These are phyloP conservation scores for Scedosporium dehoogii DNA, from an alignment of 2,329 filamentous ascomycete species.

Conservation along the genomic window DNA sequence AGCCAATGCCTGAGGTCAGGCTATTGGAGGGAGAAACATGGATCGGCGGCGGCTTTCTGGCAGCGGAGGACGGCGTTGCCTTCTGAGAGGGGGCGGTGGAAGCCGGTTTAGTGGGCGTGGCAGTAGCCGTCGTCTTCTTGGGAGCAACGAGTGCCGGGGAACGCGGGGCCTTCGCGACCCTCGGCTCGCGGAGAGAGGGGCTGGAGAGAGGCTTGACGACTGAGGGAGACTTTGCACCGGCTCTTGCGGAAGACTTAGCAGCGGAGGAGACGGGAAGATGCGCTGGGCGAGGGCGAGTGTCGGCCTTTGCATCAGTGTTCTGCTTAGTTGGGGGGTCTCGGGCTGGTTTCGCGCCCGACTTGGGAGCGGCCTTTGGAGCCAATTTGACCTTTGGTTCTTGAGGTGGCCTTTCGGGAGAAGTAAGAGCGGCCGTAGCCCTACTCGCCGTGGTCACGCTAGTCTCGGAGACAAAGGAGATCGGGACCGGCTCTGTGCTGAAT, in stretches of 20 bases:
- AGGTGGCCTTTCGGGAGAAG: neutral
- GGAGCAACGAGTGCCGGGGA: slow-evolving; percentile 14
- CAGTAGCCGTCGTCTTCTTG: slow-evolving; percentile 22
- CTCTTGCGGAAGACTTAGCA: slow-evolving; percentile 16
- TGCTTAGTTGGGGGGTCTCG: slow-evolving; percentile 12
- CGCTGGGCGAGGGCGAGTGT: slow-evolving; percentile 22
- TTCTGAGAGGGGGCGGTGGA: slow-evolving; percentile 18
- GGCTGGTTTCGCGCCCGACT: slow-evolving; percentile 10
- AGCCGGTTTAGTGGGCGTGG: slow-evolving; percentile 17
- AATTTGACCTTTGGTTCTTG: neutral
- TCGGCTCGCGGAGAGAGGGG: slow-evolving; percentile 10
- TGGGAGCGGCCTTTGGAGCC: neutral
- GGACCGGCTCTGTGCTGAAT: neutral
- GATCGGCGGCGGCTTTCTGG: slow-evolving; percentile 33
- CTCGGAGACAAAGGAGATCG: neutral
- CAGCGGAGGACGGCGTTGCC: slow-evolving; percentile 20
- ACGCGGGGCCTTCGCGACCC: neutral
- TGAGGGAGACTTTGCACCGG: slow-evolving; percentile 25
- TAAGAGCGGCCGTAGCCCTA: too few relatives aligned
- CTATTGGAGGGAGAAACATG: slow-evolving; percentile 24
- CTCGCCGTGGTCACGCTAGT: too few relatives aligned
- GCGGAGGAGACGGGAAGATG: slow-evolving; percentile 23
- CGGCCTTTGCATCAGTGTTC: slow-evolving; percentile 25
- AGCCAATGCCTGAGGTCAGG: slow-evolving; percentile 23
- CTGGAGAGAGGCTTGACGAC: slow-evolving; percentile 27